Base-by-base conservation (phyloP, 352 stramenopile species). In the Phytophthora megakarya region DNA sequence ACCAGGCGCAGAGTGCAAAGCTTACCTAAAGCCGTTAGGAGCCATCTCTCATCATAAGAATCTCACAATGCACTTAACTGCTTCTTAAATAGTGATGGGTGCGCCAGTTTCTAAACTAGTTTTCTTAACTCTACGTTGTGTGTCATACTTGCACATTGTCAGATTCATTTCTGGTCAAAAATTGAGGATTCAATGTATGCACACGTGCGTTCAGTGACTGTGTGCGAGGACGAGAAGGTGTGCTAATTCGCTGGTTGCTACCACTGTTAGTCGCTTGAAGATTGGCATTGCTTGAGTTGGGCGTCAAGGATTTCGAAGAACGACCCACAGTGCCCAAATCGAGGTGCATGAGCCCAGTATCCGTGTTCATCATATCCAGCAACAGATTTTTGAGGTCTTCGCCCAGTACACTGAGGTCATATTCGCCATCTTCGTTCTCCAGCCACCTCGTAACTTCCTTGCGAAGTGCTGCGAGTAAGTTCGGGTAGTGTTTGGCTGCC, bases 311-410 rank as follows among this genome's bases (percentile, higher is more conserved):
- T 25, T 81, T 88, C 21, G 69, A 55, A 12, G 61, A 30, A 9
- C 70, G 71, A 26, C 80, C 70, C 10, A 75, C 67, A 40, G 72
- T 80, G 6, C 70, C 79, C 8, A 96, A 71, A 45, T 94, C 84
- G 13, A 94, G 59, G 45, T 96, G 88, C 83, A 96, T 93, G 9
- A 96, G 72, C 8, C 74, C 81, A 1, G 85, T 96, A 63, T 95
- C 69, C 2, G 76, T 88, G 50, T 92, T 90, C 74, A 95, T 81
- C 84, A 91, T 94, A 40, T 94, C 80, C 30, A 86, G 28, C 4
- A 96, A 30, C 10, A 92, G 56, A 1, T 75, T 80, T 57, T 93
- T 91, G 45, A 96, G 72, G 21, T 90, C 75, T 16, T 87, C 68
- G 22, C 87, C 85, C 5, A 96, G 71, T 19, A 96, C 70, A 18